Conservation (phyloP, 345 rosid species). For the Sapria himalayana region DNA sequence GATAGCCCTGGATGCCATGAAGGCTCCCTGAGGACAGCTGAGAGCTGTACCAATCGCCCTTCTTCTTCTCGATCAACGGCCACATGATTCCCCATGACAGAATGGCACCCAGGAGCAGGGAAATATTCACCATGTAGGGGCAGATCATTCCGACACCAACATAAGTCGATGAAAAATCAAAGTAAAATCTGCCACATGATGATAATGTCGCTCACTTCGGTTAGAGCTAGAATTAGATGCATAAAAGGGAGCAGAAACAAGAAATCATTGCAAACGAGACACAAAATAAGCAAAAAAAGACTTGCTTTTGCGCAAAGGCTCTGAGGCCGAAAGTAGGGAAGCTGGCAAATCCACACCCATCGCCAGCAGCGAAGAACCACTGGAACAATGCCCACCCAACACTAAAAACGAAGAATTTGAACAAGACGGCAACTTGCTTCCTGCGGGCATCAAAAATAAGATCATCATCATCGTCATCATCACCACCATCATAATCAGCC, state of each 20-base stretch:
- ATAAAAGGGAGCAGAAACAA: not conserved
- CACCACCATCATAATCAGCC: not conserved
- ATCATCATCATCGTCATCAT: not conserved
- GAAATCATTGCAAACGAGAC: no score
- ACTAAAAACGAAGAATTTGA: slow-evolving; percentile 26
- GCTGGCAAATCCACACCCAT: slow-evolving; percentile 52
- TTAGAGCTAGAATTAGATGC: not conserved
- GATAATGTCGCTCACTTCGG: no score
- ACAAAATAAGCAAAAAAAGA: not conserved
- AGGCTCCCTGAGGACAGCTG: slow-evolving; percentile 24
- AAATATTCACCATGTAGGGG: slow-evolving; percentile 64
- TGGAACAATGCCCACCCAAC: slow-evolving; percentile 38
- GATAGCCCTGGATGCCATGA: slow-evolving; percentile 68
- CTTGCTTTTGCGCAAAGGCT: slow-evolving; percentile 37
- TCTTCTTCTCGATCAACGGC: slow-evolving; percentile 44
- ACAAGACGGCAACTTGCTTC: slow-evolving; percentile 33
- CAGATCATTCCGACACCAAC: slow-evolving; percentile 92
- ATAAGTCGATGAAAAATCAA: slow-evolving; percentile 76
- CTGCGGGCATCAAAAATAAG: slow-evolving; percentile 8
- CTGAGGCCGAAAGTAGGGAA: slow-evolving; percentile 64
- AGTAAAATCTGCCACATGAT: slow-evolving; percentile 77
- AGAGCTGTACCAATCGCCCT: slow-evolving; percentile 59
- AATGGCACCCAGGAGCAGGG: slow-evolving; percentile 58
- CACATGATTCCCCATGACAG: slow-evolving; percentile 82
- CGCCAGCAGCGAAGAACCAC: slow-evolving; percentile 39